Conservation (phyloP, 371 early-diverging fungal species). For the Mortierella sp. region DNA sequence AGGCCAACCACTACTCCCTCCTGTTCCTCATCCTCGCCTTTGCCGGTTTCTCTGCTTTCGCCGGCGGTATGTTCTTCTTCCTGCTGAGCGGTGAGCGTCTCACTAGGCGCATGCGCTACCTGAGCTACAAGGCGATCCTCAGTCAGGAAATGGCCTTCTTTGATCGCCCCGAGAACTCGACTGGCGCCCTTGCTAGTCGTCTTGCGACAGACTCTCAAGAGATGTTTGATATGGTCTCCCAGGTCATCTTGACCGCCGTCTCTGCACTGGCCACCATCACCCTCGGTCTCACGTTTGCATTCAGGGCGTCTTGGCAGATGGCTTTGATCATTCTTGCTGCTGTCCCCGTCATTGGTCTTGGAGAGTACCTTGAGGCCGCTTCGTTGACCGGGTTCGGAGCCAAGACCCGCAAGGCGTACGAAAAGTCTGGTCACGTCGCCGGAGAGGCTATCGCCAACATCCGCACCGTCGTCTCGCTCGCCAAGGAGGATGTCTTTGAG, state of each 20-base stretch:
- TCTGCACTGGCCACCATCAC: constrained; percentile 60
- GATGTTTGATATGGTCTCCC: constrained; percentile 78
- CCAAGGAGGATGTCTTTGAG: constrained; percentile 82
- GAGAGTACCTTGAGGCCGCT: constrained; percentile 50
- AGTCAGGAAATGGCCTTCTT: constrained; percentile 91
- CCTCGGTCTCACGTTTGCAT: constrained; percentile 64
- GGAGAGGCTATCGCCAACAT: constrained; percentile 91
- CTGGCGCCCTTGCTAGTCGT: constrained; percentile 88
- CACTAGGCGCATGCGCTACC: constrained; percentile 44
- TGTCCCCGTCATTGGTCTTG: constrained; percentile 63
- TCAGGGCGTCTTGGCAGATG: constrained; percentile 70
- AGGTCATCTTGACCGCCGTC: constrained; percentile 66
- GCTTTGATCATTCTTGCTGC: constrained; percentile 71
- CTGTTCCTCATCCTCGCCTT: constrained; percentile 87
- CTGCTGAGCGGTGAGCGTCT: constrained; percentile 49
- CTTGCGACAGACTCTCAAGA: constrained; percentile 87
- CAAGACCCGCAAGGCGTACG: constrained; percentile 76
- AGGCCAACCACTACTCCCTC: constrained; percentile 45
- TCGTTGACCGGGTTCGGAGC: constrained; percentile 66
- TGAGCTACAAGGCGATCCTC: constrained; percentile 64
- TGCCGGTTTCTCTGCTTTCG: constrained; percentile 76
- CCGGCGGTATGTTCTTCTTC: constrained; percentile 39
- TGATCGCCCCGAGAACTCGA: constrained; percentile 85
- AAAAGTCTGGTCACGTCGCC: constrained; percentile 80
- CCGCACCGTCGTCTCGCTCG: constrained; percentile 90